phyloP scores from a whole-genome alignment of 208 protist species.

The Trypanosoma cruzi region DNA sequence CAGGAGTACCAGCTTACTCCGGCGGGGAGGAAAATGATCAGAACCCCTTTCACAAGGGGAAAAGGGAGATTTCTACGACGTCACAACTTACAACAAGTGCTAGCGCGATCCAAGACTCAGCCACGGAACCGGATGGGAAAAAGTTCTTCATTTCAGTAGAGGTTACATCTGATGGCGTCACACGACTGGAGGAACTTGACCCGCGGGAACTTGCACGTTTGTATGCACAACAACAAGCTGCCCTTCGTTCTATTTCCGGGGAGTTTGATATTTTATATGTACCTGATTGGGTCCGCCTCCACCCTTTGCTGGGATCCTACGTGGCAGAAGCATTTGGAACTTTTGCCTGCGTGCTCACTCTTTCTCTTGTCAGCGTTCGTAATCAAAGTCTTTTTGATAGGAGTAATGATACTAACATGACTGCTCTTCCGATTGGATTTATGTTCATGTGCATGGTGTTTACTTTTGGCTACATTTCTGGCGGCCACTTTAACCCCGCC shows the following conservation, averaged over 20 bases:
- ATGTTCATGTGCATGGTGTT: constrained; percentile 86
- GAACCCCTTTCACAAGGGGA: background rate
- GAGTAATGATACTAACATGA: constrained; percentile 70
- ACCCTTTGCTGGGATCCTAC: constrained; percentile 82
- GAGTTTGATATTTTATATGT: constrained; percentile 74
- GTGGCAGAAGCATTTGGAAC: constrained; percentile 80
- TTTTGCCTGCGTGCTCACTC: constrained; percentile 76
- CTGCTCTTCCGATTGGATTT: constrained; percentile 75
- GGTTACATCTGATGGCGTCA: constrained; percentile 49
- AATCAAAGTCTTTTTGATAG: constrained; percentile 65
- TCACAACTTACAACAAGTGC: background rate
- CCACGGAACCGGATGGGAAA: background rate
- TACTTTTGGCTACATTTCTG: no score
- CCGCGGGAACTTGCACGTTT: constrained; percentile 60
- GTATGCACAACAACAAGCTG: constrained; percentile 70
- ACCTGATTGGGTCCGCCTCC: constrained; percentile 82
- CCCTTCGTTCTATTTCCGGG: constrained; percentile 50
- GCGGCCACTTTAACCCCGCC: constrained; percentile 86
- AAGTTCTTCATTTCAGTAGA: constrained; percentile 24
- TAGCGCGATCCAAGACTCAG: background rate
- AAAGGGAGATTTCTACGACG: background rate
- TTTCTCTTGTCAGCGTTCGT: constrained; percentile 71
- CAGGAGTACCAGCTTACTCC: background rate
- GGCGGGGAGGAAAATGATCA: background rate
- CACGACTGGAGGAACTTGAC: constrained; percentile 56